Conservation (phyloP, 139 green algal genomes). For the Closterium sp. region DNA sequence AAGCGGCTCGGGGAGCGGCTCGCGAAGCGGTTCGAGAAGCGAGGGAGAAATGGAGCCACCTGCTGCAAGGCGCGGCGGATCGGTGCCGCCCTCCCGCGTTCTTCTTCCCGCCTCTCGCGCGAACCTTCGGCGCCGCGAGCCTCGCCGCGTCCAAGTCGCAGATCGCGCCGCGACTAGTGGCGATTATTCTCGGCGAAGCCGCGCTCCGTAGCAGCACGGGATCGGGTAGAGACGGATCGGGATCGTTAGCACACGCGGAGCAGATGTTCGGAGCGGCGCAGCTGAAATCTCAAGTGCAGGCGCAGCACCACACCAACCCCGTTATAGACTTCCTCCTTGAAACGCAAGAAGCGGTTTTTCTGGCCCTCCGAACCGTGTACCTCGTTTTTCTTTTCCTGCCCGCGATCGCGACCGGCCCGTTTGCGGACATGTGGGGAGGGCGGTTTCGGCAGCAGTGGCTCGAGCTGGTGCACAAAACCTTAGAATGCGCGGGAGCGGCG, state of each 20-base stretch:
- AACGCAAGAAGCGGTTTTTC: slow-evolving; percentile 18
- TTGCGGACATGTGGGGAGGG: neutral
- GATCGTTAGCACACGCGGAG: neutral
- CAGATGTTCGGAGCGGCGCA: neutral
- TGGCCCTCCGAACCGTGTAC: slow-evolving; percentile 33
- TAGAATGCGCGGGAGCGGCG: slow-evolving; percentile 40
- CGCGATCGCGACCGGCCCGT: slow-evolving; percentile 17
- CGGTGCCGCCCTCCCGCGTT: neutral
- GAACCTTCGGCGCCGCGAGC: slow-evolving; percentile 13
- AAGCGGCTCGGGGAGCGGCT: neutral
- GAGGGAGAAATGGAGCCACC: neutral
- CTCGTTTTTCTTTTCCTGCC: slow-evolving; percentile 47
- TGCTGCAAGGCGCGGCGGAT: neutral
- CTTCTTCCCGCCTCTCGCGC: slow-evolving; percentile 23
- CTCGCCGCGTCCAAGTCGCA: slow-evolving; percentile 26
- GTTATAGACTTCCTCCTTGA: neutral
- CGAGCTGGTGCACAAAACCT: slow-evolving; percentile 19
- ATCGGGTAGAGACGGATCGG: neutral
- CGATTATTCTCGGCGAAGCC: slow-evolving; percentile 30
- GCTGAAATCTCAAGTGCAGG: neutral
- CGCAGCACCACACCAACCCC: neutral
- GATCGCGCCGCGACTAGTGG: slow-evolving; percentile 24
- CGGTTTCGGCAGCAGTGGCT: slow-evolving; percentile 25
- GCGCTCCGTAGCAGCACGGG: neutral
- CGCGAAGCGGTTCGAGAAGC: neutral